phyloP scores from a whole-genome alignment of 2,329 filamentous ascomycete species.

The Magnaporthiopsis poae region DNA sequence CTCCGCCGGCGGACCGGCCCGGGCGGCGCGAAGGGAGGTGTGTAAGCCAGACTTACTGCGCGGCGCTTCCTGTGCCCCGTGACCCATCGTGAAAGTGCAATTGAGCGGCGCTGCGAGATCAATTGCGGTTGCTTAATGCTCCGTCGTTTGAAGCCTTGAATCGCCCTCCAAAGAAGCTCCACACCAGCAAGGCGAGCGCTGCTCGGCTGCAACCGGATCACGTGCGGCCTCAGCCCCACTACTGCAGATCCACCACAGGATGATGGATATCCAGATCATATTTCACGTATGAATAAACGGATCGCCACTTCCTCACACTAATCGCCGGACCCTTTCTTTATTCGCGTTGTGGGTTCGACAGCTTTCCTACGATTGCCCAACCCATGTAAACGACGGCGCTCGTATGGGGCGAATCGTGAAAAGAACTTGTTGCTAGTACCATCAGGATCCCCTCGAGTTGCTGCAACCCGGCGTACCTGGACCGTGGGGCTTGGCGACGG shows the following conservation, averaged over 20 bases:
- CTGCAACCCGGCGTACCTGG: too few relatives aligned
- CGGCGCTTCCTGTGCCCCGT: constrained; percentile 3
- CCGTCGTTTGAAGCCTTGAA: not conserved
- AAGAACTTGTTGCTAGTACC: too few relatives aligned
- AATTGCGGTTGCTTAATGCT: constrained; percentile 6
- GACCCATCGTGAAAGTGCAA: constrained; percentile 8
- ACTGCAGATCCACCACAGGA: not conserved
- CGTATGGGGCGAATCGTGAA: too few relatives aligned
- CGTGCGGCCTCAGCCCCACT: not conserved
- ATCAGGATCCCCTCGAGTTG: too few relatives aligned
- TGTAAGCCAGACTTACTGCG: constrained; percentile 4
- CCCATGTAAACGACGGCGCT: too few relatives aligned
- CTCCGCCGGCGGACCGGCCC: not conserved
- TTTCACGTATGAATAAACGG: too few relatives aligned
- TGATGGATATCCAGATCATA: too few relatives aligned
- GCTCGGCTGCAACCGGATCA: not conserved
- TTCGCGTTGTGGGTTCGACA: too few relatives aligned
- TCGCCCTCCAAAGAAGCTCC: not conserved
- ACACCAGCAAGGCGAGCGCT: not conserved
- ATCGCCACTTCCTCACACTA: too few relatives aligned
- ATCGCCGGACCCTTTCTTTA: too few relatives aligned
- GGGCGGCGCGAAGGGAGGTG: not conserved
- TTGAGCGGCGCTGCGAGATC: constrained; percentile 4
- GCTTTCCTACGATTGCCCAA: too few relatives aligned
- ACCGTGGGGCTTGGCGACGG: too few relatives aligned